These are phyloP conservation scores for Fonsecaea pugnacius DNA, from an alignment of 2,329 filamentous ascomycete genomes.

Conservation along the genomic window DNA sequence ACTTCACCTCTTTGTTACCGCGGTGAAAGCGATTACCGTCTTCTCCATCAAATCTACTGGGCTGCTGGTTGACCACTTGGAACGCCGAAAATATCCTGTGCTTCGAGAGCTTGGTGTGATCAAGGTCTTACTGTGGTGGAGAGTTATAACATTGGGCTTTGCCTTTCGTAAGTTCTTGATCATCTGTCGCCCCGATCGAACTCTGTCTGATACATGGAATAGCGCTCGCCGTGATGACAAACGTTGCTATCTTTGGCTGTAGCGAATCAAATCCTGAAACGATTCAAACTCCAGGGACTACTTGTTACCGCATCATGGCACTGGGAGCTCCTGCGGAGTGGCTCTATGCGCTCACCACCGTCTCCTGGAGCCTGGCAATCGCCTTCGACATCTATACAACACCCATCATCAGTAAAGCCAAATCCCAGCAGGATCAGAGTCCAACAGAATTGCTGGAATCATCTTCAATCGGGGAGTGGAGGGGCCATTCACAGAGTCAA, in stretches of 20 bases:
- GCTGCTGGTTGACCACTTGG: slow-evolving; percentile 19
- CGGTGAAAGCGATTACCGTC: slow-evolving; percentile 15
- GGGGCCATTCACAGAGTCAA: background rate
- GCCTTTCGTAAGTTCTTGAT: slow-evolving; percentile 16
- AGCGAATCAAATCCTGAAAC: background rate
- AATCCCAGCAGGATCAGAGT: slow-evolving; percentile 19
- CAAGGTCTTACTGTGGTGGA: slow-evolving; percentile 19
- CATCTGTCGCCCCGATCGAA: background rate
- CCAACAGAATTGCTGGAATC: slow-evolving; percentile 5
- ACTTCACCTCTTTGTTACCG: slow-evolving; percentile 21
- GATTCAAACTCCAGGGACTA: slow-evolving; percentile 19
- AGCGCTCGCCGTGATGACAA: slow-evolving; percentile 20
- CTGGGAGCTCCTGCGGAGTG: slow-evolving; percentile 22
- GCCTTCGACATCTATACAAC: slow-evolving; percentile 21
- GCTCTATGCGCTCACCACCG: slow-evolving; percentile 19
- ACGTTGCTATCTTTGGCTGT: slow-evolving; percentile 22
- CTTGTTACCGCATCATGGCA: slow-evolving; percentile 20
- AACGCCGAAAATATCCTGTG: slow-evolving; percentile 20
- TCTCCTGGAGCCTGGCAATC: slow-evolving; percentile 22
- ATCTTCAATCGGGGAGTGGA: background rate
- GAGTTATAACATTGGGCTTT: slow-evolving; percentile 7
- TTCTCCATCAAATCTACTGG: slow-evolving; percentile 19
- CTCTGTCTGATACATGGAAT: slow-evolving; percentile 3
- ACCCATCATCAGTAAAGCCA: slow-evolving; percentile 15
- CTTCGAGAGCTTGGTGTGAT: slow-evolving; percentile 15